A percentile compares a stretch with the other conserved stretches of the same genome.
Evolutionary conservation across 371 early-diverging fungal species (phyloP).

Genomic region (Zychaea mexicana): DNA sequence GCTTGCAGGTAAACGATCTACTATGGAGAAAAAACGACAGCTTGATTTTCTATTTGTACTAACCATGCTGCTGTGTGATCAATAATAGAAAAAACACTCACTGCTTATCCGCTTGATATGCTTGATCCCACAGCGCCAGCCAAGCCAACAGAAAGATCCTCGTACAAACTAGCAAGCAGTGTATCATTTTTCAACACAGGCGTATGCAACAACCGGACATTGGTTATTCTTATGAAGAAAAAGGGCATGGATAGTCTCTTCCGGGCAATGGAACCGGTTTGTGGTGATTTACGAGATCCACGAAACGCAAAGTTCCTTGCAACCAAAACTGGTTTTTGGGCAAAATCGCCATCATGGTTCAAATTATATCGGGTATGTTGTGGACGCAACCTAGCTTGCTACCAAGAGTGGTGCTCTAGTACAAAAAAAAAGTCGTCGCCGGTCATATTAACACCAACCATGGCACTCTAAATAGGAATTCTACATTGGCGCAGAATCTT

Average conservation of each 20-base stretch:
- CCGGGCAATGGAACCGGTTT: conserved; percentile 40
- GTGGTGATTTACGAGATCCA: conserved; percentile 43
- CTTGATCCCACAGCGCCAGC: conserved; percentile 50
- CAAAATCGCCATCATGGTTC: conserved; percentile 50
- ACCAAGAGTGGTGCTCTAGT: neutral
- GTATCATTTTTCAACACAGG: conserved; percentile 78
- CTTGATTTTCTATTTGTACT: conserved; percentile 1
- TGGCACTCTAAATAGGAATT: conserved; percentile 58
- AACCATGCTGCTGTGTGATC: neutral
- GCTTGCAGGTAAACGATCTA: conserved; percentile 37
- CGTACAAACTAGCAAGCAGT: conserved; percentile 58
- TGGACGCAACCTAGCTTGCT: too few species aligned
- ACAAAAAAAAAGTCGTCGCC: neutral
- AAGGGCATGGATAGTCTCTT: conserved; percentile 51
- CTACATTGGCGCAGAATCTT: conserved; percentile 80
- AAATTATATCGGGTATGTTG: conserved; percentile 30
- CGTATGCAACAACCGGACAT: conserved; percentile 51
- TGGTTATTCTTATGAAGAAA: conserved; percentile 60
- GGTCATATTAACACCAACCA: too few species aligned
- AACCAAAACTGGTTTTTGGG: conserved; percentile 40
- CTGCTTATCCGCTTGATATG: conserved; percentile 69
- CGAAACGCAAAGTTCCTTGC: conserved; percentile 39
- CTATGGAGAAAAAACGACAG: neutral
- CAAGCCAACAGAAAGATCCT: conserved; percentile 32
- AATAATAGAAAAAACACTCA: conserved; percentile 68